Conservation (phyloP, 1,284 basidiomycete genomes). For the Ustilago loliicola region DNA sequence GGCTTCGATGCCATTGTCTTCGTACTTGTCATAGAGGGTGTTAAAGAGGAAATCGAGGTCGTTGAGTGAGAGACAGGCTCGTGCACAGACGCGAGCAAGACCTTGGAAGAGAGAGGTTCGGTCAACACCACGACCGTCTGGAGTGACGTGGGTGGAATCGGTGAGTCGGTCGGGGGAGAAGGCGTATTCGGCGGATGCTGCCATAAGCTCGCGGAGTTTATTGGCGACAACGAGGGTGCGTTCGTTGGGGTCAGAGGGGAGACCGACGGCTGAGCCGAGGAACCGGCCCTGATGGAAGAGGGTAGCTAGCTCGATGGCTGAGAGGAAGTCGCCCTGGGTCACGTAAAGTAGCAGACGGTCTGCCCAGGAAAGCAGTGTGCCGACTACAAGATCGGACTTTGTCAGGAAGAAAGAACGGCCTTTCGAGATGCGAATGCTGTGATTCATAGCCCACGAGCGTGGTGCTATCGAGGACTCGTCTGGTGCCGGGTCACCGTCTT, state of each 20-base stretch:
- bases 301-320: conserved; percentile 87
- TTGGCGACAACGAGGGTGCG: conserved; percentile 80
- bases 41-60: conserved; percentile 88
- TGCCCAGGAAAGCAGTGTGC: conserved; percentile 93
- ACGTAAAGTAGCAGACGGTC: conserved; percentile 89
- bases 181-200: conserved; percentile 86
- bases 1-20: conserved; percentile 84
- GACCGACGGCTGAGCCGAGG: conserved; percentile 87
- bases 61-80: conserved; percentile 83
- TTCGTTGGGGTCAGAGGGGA: conserved; percentile 78
- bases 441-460: conserved; percentile 59
- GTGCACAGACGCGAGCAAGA: conserved; percentile 83
- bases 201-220: conserved; percentile 85
- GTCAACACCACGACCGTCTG: conserved; percentile 90
- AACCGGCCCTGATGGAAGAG: conserved; percentile 86
- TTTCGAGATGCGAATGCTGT: conserved; percentile 83
- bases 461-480: not conserved
- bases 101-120: conserved; percentile 89
- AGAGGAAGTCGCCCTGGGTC: conserved; percentile 86
- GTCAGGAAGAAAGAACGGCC: conserved; percentile 88
- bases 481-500: not conserved
- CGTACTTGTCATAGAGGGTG: conserved; percentile 90
- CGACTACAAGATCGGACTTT: conserved; percentile 78
- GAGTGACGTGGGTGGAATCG: conserved; percentile 85
- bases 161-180: conserved; percentile 95